Percentiles rank a stretch among this genome's conserved stretches.
phyloP scores from a whole-genome alignment of 495 filamentous ascomycete genomes.

The Glonium stellatum region DNA sequence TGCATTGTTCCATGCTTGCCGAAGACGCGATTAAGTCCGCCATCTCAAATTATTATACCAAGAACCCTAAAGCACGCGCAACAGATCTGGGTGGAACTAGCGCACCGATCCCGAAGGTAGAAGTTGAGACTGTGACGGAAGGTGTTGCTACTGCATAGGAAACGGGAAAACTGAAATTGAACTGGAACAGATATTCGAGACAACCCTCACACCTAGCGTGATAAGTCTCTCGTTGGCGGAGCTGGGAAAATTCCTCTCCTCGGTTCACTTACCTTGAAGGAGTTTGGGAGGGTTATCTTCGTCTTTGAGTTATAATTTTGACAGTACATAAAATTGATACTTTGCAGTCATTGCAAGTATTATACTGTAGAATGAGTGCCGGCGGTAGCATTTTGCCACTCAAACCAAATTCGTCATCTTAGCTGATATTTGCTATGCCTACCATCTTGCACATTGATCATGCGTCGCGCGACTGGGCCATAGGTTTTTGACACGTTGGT shows the following conservation, averaged over 20 bases:
- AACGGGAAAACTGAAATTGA: slow-evolving; percentile 10
- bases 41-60: slow-evolving; percentile 94
- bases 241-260: neutral
- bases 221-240: neutral
- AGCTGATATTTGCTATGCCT: neutral
- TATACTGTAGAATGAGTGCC: neutral
- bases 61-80: slow-evolving; percentile 69
- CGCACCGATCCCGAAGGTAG: slow-evolving; percentile 44
- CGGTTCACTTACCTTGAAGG: neutral
- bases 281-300: neutral
- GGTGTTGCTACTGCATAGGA: slow-evolving; percentile 13
- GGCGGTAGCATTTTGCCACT: neutral
- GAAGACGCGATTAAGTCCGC: slow-evolving; percentile 99
- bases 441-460: too few species aligned
- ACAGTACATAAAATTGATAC: slow-evolving; percentile 1
- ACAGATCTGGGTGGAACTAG: slow-evolving; percentile 71
- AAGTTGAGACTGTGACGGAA: slow-evolving; percentile 36
- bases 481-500: neutral
- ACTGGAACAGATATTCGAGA: neutral
- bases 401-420: neutral
- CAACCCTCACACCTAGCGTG: neutral
- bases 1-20: slow-evolving; percentile 98
- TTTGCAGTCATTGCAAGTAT: neutral
- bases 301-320: neutral
- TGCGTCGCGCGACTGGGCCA: neutral